Base-by-base conservation (phyloP, 192 early-diverging fungal species). In the Lobulomyces angularis region DNA sequence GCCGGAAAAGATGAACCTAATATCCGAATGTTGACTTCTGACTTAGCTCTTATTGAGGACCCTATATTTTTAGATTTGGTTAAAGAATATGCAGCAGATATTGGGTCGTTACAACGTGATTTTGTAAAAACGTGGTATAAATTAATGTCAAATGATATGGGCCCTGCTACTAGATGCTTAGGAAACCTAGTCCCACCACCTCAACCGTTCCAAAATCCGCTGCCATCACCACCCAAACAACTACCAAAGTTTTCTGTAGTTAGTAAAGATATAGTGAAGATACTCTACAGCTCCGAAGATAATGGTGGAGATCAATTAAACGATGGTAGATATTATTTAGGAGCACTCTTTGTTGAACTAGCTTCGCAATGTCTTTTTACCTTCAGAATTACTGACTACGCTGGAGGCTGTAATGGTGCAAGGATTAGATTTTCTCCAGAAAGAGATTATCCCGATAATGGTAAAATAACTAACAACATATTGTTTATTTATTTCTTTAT, bases 101-200 rank as follows among this genome's bases (percentile, higher is more conserved):
- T 35, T 5, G 21, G 9, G 16, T 7, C 16, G 20, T 44, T 56
- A n/a, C 38, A 42, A 17, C 24, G 40, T 17, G 53, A 19, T n/a
- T 61, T 61, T 41, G 48, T 36, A 9, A 20, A 14, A 3, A 50
- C 54, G 30, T 61, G 59, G 59, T 61, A 51, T 55, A 61, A 61
- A 36, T 55, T 61, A 9, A 46, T 33, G 8, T 31, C 39, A 25
- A 35, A 30, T 19, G 59, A 61, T 36, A 59, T 61, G 41, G 59
- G 59, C 1, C 59, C 54, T 7, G 32, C 9, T 0, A 3, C 4
- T 12, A 33, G 59, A 2, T 61, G 48, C 48, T 14, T 25, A 17
- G 55, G 55, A 34, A 19, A 47, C 5, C 28, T 30, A 31, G 57
- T 39, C 1, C 43, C 56, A 8, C 45, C 51, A 8, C 33, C 57